Base-by-base conservation (phyloP, 1,284 basidiomycete genomes). In the Malassezia vespertilionis region DNA sequence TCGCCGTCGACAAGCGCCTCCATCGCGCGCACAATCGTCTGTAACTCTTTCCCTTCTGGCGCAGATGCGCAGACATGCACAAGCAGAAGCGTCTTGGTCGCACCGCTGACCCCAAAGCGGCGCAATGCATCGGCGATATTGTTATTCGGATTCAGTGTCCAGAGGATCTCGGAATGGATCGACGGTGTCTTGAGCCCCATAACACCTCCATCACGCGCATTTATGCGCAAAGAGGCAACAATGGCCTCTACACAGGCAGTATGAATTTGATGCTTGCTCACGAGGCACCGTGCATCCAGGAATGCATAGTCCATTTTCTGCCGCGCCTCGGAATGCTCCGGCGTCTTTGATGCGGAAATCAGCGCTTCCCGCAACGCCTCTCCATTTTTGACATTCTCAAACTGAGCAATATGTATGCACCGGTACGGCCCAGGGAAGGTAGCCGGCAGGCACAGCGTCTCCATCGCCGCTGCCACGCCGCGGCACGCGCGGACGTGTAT, bases 151-250 rank as follows among this genome's bases (percentile, higher is more conserved):
- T 49, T 47, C 12, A 55, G 38, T 9, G 49, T 46, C 49, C 50
- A 55, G 12, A 55, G 27, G 11, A 55, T 39, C 34, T 55, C 53
- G 8, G 53, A 55, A 33, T 55, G 53, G 34, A 55, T 44, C 26
- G 47, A 51, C 22, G 45, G 44, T 5, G 53, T 55, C 37, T 52
- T 53, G 17, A 55, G 30, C 22, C 48, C 48, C 3, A 41, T 30
- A 2, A 2, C 8, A 8, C 20, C 41, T 4, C 26, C 28, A 8
- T 24, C 11, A 11, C 18, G 23, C n/a, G n/a, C n/a, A 5, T 9
- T 2, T 15, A 32, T 8, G 5, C 47, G 40, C 24, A 40, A n/a
- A 4, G 48, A 21, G 2, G 40, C 48, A 8, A 41, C 43, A 4
- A 51, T 26, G 9, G 48, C 42, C 43, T 51, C 41, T n/a, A 51